Conservation (phyloP, 179 eudicot genomes). For the Gypsophila paniculata region DNA sequence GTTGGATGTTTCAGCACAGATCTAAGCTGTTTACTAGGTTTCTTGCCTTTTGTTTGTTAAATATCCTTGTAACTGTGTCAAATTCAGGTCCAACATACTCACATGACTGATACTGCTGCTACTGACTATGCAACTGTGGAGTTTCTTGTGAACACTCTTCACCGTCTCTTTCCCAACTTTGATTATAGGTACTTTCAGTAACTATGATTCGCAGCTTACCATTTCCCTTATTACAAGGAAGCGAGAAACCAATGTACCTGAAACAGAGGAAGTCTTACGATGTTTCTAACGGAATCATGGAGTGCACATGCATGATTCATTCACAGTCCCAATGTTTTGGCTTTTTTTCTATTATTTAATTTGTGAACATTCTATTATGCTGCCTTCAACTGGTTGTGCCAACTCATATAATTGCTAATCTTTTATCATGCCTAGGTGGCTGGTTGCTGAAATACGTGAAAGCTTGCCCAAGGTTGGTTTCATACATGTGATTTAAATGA, state of each 20-base stretch:
- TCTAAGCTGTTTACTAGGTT: slow-evolving; percentile 2
- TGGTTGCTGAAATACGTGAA: slow-evolving; percentile 84
- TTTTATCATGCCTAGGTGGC: slow-evolving; percentile 58
- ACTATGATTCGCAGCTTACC: neutral
- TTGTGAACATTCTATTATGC: too few species aligned
- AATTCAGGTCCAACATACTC: slow-evolving; percentile 92
- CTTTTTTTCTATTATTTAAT: too few species aligned
- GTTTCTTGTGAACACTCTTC: slow-evolving; percentile 74
- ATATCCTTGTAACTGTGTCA: slow-evolving; percentile 12
- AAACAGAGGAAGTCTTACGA: neutral
- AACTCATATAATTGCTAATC: slow-evolving; percentile 8
- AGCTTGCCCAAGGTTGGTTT: slow-evolving; percentile 77
- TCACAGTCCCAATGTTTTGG: neutral
- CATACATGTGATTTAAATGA: neutral
- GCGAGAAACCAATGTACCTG: neutral
- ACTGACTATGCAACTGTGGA: slow-evolving; percentile 97
- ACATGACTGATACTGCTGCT: slow-evolving; percentile 98
- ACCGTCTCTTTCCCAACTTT: slow-evolving; percentile 72
- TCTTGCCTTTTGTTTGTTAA: slow-evolving; percentile 19
- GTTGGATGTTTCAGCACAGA: slow-evolving; percentile 10
- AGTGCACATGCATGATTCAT: neutral
- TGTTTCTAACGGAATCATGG: neutral
- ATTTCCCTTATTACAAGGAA: neutral
- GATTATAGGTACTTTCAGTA: slow-evolving; percentile 70
- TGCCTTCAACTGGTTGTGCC: slow-evolving; percentile 8